Evolutionary conservation across 129 eudicot genomes (phyloP).

Genomic region (Artemisia tridentata): DNA sequence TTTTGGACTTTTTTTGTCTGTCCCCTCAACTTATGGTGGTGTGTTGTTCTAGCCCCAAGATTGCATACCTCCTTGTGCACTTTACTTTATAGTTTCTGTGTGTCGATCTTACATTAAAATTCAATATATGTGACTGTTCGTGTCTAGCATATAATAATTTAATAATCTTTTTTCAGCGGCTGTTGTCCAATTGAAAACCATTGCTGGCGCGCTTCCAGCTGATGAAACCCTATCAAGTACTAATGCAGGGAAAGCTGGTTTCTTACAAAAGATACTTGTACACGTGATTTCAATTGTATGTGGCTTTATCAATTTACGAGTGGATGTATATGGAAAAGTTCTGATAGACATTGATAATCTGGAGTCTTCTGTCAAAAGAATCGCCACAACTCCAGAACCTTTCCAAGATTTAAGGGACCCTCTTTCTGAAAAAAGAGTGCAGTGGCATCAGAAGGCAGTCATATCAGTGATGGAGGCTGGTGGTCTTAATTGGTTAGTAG

Average conservation of each 20-base stretch:
- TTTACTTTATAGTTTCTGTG: background rate
- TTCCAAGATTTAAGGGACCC: conserved; percentile 36
- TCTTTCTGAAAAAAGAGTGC: conserved; percentile 49
- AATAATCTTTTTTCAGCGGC: conserved; percentile 56
- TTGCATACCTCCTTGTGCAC: conserved; percentile 2
- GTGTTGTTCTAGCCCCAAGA: conserved; percentile 13
- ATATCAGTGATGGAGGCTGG: conserved; percentile 97
- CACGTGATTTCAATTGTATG: conserved; percentile 69
- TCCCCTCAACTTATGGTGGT: conserved; percentile 1
- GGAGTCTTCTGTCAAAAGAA: conserved; percentile 42
- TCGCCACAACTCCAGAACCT: conserved; percentile 41
- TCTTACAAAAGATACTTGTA: conserved; percentile 69
- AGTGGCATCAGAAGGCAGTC: conserved; percentile 89
- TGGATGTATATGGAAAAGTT: conserved; percentile 46
- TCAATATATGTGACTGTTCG: background rate
- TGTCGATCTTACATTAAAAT: conserved; percentile 22
- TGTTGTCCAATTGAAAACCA: conserved; percentile 90
- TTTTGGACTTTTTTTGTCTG: background rate
- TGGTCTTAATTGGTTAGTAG: conserved; percentile 99
- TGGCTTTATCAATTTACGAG: conserved; percentile 55
- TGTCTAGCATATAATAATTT: conserved; percentile 18
- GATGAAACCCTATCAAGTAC: conserved; percentile 57
- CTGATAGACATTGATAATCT: conserved; percentile 35
- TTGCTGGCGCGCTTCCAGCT: conserved; percentile 68
- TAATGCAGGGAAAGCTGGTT: conserved; percentile 50